These are phyloP conservation scores for Phaeophleospora eucalypticola DNA, from an alignment of 2,329 filamentous ascomycete genomes.

Conservation along the genomic window DNA sequence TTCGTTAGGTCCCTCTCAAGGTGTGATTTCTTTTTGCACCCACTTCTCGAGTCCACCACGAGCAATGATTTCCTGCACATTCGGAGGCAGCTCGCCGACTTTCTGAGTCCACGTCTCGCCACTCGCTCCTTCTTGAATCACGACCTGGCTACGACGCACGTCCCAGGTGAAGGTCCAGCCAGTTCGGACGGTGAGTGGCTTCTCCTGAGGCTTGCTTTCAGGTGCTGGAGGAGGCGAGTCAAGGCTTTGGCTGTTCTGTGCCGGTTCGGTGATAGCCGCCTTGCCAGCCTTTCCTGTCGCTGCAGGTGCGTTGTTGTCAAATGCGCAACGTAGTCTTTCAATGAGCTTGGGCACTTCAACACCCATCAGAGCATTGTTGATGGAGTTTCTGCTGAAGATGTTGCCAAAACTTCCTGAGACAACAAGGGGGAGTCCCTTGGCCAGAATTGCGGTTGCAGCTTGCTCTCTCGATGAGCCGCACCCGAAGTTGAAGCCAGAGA, in stretches of 20 bases:
- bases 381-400: constrained; percentile 74
- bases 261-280: constrained; percentile 49
- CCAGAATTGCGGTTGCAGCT: constrained; percentile 80
- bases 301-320: constrained; percentile 28
- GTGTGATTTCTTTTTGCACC: constrained; percentile 66
- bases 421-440: constrained; percentile 74
- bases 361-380: constrained; percentile 74
- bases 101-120: constrained; percentile 71
- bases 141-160: constrained; percentile 65
- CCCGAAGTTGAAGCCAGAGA: constrained; percentile 85
- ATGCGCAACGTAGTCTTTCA: constrained; percentile 61
- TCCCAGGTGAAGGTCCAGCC: constrained; percentile 86
- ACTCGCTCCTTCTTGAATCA: constrained; percentile 64
- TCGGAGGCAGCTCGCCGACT: constrained; percentile 77
- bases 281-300: constrained; percentile 25
- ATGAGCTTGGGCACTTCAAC: constrained; percentile 67
- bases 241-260: constrained; percentile 47
- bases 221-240: constrained; percentile 47
- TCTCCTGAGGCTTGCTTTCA: constrained; percentile 39
- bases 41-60: constrained; percentile 74
- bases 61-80: constrained; percentile 79
- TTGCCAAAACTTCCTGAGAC: constrained; percentile 78
- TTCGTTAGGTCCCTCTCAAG: not conserved
- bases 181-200: constrained; percentile 64
- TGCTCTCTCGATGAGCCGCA: constrained; percentile 79